Percentiles rank a stretch among this genome's conserved stretches.
phyloP scores from a whole-genome alignment of 1,284 basidiomycete genomes.

The Sanguinoderma infundibulare region DNA sequence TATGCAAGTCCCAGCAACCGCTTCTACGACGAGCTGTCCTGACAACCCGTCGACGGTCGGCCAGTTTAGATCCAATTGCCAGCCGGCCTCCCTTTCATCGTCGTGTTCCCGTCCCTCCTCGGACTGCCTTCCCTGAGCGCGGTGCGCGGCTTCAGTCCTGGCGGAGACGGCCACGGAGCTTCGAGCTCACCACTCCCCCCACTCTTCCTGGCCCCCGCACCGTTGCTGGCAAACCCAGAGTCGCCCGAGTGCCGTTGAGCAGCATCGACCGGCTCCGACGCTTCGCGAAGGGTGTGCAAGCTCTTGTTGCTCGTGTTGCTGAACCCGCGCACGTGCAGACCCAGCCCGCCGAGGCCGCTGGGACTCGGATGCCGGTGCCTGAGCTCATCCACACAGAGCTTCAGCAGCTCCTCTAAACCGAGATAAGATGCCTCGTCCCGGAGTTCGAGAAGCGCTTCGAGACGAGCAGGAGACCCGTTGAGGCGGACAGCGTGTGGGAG shows the following conservation, averaged over 20 bases:
- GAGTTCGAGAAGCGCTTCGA: constrained; percentile 71
- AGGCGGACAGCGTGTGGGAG: constrained; percentile 67
- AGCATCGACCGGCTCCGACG: constrained; percentile 19
- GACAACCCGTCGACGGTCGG: background rate
- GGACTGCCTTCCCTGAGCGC: constrained; percentile 18
- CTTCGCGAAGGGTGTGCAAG: constrained; percentile 38
- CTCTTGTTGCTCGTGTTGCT: constrained; percentile 36
- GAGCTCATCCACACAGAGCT: constrained; percentile 70
- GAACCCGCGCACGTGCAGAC: constrained; percentile 33
- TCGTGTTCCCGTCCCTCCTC: constrained; percentile 22
- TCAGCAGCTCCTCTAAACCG: constrained; percentile 61
- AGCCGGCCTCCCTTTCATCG: constrained; percentile 25
- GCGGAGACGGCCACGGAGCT: constrained; percentile 21
- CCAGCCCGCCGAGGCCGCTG: constrained; percentile 36
- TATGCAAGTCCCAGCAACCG: background rate
- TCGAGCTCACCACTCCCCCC: constrained; percentile 19
- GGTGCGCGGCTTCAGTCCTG: constrained; percentile 21
- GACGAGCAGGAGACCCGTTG: constrained; percentile 47
- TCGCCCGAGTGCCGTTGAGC: constrained; percentile 24
- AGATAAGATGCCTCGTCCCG: constrained; percentile 78
- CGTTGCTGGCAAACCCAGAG: constrained; percentile 28
- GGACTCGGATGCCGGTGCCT: constrained; percentile 39
- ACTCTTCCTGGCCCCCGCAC: constrained; percentile 20
- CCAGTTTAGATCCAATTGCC: constrained; percentile 33
- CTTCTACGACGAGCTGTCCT: background rate